Conservation (phyloP, 2,329 filamentous ascomycete genomes). For the Pseudopithomyces maydicus region DNA sequence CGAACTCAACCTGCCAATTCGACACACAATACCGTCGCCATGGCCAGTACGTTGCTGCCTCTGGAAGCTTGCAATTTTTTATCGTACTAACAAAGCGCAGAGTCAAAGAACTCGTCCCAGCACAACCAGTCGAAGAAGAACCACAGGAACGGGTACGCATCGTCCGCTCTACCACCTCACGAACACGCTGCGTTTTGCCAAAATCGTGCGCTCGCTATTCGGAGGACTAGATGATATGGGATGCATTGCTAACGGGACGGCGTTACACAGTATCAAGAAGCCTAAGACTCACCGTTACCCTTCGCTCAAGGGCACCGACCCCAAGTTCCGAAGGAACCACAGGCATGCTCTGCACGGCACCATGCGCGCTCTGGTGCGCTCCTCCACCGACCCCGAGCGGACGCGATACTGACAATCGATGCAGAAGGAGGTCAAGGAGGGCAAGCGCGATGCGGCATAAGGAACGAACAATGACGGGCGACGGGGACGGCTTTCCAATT, state of each 20-base stretch:
- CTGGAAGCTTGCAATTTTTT: constrained; percentile 13
- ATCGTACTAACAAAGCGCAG: constrained; percentile 54
- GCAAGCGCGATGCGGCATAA: constrained; percentile 88
- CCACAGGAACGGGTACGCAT: constrained; percentile 94
- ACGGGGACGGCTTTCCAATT: constrained; percentile 44
- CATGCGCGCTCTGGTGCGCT: constrained; percentile 91
- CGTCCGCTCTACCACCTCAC: constrained; percentile 7
- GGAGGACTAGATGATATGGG: neutral
- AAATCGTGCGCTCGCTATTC: neutral
- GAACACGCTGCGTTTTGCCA: neutral
- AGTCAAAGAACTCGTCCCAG: constrained; percentile 99
- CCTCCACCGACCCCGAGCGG: neutral
- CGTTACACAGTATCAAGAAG: constrained; percentile 91
- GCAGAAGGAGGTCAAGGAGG: constrained; percentile 97
- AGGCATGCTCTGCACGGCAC: constrained; percentile 99
- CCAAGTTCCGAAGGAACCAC: constrained; percentile 99
- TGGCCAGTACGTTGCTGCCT: constrained; percentile 67
- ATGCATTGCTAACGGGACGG: constrained; percentile 24
- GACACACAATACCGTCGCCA: constrained; percentile 57
- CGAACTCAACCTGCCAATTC: constrained; percentile 20
- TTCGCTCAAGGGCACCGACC: constrained; percentile 97
- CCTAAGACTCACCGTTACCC: constrained; percentile 99
- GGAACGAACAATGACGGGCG: constrained; percentile 40
- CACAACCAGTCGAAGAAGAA: constrained; percentile 98
- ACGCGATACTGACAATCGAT: constrained; percentile 30